phyloP scores from a whole-genome alignment of 371 early-diverging fungal species.

The Vairimorpha ceranae region DNA sequence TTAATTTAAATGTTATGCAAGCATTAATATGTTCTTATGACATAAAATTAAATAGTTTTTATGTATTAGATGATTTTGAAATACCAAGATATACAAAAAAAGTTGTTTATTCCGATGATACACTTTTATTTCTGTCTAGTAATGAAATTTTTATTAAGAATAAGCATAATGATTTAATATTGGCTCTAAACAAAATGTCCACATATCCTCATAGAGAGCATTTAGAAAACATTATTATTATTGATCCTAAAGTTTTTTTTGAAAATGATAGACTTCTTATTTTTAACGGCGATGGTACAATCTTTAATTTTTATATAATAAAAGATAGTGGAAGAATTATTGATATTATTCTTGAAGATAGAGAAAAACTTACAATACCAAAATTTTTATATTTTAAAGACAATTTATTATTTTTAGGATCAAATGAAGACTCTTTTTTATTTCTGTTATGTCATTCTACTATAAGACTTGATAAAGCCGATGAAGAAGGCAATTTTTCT shows the following conservation, averaged over 20 bases:
- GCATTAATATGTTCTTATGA: slow-evolving; percentile 23
- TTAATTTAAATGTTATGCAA: background rate
- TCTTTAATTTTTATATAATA: slow-evolving; percentile 2
- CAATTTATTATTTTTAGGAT: slow-evolving; percentile 18
- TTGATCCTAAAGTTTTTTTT: background rate
- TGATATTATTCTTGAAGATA: background rate
- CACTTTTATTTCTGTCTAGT: slow-evolving; percentile 17
- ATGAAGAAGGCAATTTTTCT: background rate
- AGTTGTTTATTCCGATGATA: background rate
- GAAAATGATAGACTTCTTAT: background rate
- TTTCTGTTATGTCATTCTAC: background rate
- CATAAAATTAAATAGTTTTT: slow-evolving; percentile 6
- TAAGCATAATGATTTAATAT: background rate
- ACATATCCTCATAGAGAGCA: background rate
- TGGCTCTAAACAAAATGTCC: slow-evolving; percentile 29
- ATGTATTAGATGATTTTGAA: slow-evolving; percentile 16
- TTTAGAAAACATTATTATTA: background rate
- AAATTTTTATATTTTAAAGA: background rate
- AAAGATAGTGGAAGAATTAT: slow-evolving; percentile 25
- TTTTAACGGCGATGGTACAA: slow-evolving; percentile 22
- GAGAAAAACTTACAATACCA: background rate
- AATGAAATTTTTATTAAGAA: slow-evolving; percentile 14
- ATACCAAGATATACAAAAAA: slow-evolving; percentile 9
- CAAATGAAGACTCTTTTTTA: slow-evolving; percentile 5
- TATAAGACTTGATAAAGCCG: background rate